Percentiles rank a stretch among this genome's conserved stretches.
These are phyloP conservation scores for Casuarina equisetifolia DNA, from an alignment of 306 rosid genomes.

Conservation along the genomic window DNA sequence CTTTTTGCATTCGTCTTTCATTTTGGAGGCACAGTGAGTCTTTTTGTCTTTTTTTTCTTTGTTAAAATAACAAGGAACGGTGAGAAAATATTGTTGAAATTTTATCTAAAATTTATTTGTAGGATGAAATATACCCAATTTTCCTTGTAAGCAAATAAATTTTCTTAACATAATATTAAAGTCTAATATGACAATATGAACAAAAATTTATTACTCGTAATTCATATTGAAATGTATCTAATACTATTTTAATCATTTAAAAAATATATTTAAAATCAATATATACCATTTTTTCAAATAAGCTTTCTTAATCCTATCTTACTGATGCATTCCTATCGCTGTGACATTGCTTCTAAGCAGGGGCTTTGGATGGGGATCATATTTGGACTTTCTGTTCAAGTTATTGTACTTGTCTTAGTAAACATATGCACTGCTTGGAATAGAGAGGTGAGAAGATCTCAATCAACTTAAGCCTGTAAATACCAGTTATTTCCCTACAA, in stretches of 20 bases:
- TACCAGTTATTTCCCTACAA: not conserved
- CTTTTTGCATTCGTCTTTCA: constrained; percentile 50
- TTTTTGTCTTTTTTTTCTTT: constrained; percentile 12
- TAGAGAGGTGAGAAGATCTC: constrained; percentile 35
- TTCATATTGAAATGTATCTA: no score
- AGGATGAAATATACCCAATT: no score
- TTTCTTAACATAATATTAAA: no score
- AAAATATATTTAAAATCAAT: no score
- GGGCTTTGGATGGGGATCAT: constrained; percentile 71
- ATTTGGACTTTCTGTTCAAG: constrained; percentile 58
- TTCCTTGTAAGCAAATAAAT: no score
- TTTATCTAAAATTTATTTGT: no score
- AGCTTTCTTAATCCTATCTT: not conserved
- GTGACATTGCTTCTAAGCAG: constrained; percentile 21
- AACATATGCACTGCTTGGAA: constrained; percentile 47
- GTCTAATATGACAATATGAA: no score
- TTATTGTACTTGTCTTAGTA: constrained; percentile 35
- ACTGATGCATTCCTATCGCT: not conserved
- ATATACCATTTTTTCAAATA: no score
- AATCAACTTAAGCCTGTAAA: not conserved
- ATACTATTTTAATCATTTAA: no score
- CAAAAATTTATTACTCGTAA: no score
- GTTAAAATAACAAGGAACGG: not conserved
- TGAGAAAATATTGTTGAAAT: no score
- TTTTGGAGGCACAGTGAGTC: constrained; percentile 57